Percentiles rank a stretch among this genome's conserved stretches.
Evolutionary conservation across 2,329 filamentous ascomycete species (phyloP).

Genomic region (Furcasterigmium furcatum): DNA sequence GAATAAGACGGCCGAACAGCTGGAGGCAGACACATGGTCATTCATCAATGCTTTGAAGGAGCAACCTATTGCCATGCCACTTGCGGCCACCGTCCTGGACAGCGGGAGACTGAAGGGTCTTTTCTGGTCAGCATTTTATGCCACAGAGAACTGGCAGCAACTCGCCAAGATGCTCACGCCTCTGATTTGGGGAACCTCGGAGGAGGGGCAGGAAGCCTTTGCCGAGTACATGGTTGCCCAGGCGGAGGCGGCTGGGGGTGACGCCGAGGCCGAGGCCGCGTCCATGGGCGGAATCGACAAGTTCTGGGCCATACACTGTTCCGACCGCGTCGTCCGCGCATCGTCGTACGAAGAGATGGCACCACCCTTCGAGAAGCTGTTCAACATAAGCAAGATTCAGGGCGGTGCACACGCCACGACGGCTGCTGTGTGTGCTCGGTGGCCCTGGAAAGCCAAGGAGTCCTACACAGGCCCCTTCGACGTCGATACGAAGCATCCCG

Average conservation of each 20-base stretch:
- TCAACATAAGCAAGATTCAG: slow-evolving; percentile 21
- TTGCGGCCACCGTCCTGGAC: slow-evolving; percentile 17
- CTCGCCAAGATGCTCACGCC: neutral
- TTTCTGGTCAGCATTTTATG: slow-evolving; percentile 9
- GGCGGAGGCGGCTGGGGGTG: no score
- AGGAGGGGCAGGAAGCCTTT: no score
- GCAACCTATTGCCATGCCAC: slow-evolving; percentile 17
- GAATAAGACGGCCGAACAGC: slow-evolving; percentile 25
- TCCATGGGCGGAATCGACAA: neutral
- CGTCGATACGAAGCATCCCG: slow-evolving; percentile 24
- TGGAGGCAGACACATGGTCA: slow-evolving; percentile 26
- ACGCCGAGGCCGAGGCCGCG: neutral
- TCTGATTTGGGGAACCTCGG: slow-evolving; percentile 4
- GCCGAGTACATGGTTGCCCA: slow-evolving; percentile 2
- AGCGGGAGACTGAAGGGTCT: slow-evolving; percentile 14
- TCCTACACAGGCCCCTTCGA: slow-evolving; percentile 26
- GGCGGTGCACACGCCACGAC: slow-evolving; percentile 14
- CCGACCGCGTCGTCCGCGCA: neutral
- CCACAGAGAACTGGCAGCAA: neutral
- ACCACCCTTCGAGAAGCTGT: slow-evolving; percentile 6
- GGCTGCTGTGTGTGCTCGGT: slow-evolving; percentile 28
- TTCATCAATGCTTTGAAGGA: slow-evolving; percentile 20
- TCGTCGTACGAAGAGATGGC: neutral
- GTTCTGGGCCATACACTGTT: slow-evolving; percentile 1
- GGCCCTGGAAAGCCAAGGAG: slow-evolving; percentile 32